Percentiles rank a stretch among this genome's conserved stretches.
phyloP scores from a whole-genome alignment of 2,329 filamentous ascomycete species.

The Helminthosporium solani region DNA sequence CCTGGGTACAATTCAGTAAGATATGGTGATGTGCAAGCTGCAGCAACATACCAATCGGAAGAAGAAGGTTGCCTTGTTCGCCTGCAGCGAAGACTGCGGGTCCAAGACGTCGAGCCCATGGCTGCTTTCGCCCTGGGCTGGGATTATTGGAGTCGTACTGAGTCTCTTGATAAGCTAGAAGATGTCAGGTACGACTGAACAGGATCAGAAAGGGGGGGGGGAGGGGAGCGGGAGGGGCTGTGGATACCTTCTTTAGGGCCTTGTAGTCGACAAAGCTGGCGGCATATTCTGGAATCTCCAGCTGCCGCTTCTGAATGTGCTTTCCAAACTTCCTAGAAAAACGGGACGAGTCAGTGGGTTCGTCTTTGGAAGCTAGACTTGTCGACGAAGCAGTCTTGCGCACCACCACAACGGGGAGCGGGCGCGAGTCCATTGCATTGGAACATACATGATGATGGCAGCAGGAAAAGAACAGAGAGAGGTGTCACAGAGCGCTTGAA shows the following conservation, averaged over 20 bases:
- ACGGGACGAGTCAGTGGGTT: constrained; percentile 40
- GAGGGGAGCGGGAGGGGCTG: too few relatives aligned
- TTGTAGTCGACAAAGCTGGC: constrained; percentile 99
- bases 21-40: neutral
- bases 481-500: constrained; percentile 20
- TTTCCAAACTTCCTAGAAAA: constrained; percentile 95
- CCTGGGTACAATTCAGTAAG: constrained; percentile 53
- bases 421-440: constrained; percentile 37
- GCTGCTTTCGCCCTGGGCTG: constrained; percentile 66
- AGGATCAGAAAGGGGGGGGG: too few relatives aligned
- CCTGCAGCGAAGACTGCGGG: constrained; percentile 86
- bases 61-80: constrained; percentile 98
- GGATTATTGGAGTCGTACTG: constrained; percentile 83
- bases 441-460: constrained; percentile 41
- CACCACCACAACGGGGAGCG: constrained; percentile 29
- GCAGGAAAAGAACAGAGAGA: constrained; percentile 22
- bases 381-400: constrained; percentile 38
- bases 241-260: constrained; percentile 87
- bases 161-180: constrained; percentile 94
- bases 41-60: constrained; percentile 76
- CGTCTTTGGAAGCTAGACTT: constrained; percentile 39
- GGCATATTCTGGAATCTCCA: constrained; percentile 98
- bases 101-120: constrained; percentile 56
- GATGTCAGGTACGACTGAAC: constrained; percentile 10
- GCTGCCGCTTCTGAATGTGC: constrained; percentile 97